Evolutionary conservation across 805 yeast species (phyloP), one percentile per base, ranked within the genome.

Genomic region (Metschnikowia vanudenii): DNA sequence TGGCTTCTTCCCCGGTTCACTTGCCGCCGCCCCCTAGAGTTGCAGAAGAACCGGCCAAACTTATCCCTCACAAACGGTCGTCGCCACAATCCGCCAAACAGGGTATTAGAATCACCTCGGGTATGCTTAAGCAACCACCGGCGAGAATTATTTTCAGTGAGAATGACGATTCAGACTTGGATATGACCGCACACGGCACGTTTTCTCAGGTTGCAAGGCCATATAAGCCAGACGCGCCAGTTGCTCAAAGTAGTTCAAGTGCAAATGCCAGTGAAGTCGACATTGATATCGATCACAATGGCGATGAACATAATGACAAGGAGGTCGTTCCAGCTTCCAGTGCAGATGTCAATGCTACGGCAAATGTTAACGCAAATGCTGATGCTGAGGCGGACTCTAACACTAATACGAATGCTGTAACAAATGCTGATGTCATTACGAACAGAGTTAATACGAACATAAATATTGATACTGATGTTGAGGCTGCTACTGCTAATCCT

Each of bases 41-140:
- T 11, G 20, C 35, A 13, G 35, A 12, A n/a, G 18, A 18, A 5
- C 16, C 14, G 14, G 16, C 40, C 28, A 32, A 30, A 14, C 35
- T 58, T 11, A 65, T 71, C 16, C 76, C 76, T 0, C 53, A 56
- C 19, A 71, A 71, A 46, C 39, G 46, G 13, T 14, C 38, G 16
- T 50, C 56, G 8, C 56, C 55, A 1, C 41, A 41, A 16, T 59
- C 56, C 10, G 50, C 38, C 4, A 14, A 46, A 11, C 49, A 51
- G 18, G 56, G 54, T 4, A 44, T 38, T 13, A 55, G 75, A 22
- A 68, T 71, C 30, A 71, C 75, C 9, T 69, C 74, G 1, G 76
- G 76, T 3, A 71, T 71, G 76, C 59, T 71, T 24, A 22, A 22
- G 8, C 24, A 22, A 22, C 24, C 24, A 5, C 24, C 24, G 24